These are phyloP conservation scores for Ziziphus jujuba DNA, from an alignment of 306 rosid genomes.

Conservation along the genomic window DNA sequence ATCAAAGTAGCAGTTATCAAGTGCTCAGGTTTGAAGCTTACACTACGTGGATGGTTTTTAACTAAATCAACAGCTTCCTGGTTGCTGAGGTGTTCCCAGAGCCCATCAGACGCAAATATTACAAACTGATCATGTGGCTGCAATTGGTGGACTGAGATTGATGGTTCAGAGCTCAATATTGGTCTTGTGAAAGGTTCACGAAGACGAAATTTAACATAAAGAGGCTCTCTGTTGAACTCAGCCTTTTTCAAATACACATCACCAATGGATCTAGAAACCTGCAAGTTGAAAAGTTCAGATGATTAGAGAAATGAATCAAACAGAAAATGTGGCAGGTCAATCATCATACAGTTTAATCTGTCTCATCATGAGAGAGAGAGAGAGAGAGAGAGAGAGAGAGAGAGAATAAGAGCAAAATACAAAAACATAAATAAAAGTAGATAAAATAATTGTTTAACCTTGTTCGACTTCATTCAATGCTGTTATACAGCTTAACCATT, in stretches of 20 bases:
- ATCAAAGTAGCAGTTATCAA: background rate
- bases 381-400: no score
- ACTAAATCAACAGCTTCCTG: conserved; percentile 95
- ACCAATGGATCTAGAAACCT: conserved; percentile 92
- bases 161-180: conserved; percentile 78
- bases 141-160: conserved; percentile 62
- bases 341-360: background rate
- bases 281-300: conserved; percentile 26
- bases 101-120: conserved; percentile 93
- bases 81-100: conserved; percentile 93
- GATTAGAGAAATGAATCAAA: conserved; percentile 14
- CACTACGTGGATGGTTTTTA: conserved; percentile 65
- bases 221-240: conserved; percentile 87
- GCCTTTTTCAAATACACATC: conserved; percentile 83
- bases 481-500: no score
- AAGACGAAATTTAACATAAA: conserved; percentile 75
- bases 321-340: conserved; percentile 15
- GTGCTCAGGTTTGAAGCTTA: conserved; percentile 37
- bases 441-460: background rate
- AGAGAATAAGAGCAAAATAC: no score
- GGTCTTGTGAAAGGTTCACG: conserved; percentile 66
- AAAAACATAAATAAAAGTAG: background rate
- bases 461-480: no score
- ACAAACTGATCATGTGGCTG: conserved; percentile 74
- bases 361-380: no score